Conservation (phyloP, 257 asterid species). For the Solanum appendiculatum region DNA sequence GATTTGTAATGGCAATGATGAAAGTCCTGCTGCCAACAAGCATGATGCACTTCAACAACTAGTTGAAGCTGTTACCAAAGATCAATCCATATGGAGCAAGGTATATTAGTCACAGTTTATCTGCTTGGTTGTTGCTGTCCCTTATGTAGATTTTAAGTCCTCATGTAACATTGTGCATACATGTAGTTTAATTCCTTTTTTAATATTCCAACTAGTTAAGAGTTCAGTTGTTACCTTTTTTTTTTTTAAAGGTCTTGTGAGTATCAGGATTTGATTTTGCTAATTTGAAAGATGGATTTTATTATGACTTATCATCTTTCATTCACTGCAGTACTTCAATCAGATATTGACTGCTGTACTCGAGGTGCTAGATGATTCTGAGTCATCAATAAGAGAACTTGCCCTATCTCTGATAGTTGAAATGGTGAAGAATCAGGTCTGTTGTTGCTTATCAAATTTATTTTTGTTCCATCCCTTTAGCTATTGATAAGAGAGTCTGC, state of each 20-base stretch:
- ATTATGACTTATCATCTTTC: neutral
- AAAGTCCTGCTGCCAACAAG: slow-evolving; percentile 50
- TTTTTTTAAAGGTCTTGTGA: neutral
- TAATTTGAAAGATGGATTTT: neutral
- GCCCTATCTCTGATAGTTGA: slow-evolving; percentile 65
- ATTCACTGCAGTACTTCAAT: slow-evolving; percentile 75
- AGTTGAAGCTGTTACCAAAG: slow-evolving; percentile 57
- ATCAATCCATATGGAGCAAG: slow-evolving; percentile 83
- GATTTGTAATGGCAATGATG: slow-evolving; percentile 81
- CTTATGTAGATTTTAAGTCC: neutral
- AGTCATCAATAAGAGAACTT: slow-evolving; percentile 74
- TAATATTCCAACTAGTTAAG: slow-evolving; percentile 1
- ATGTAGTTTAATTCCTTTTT: neutral
- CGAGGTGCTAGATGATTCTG: slow-evolving; percentile 87
- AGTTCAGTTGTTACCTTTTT: neutral
- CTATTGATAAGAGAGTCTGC: neutral
- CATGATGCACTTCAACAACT: slow-evolving; percentile 75
- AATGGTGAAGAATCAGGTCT: slow-evolving; percentile 94
- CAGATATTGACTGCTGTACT: slow-evolving; percentile 86
- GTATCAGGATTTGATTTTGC: neutral
- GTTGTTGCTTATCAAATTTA: slow-evolving; percentile 1
- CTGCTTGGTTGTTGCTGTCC: neutral
- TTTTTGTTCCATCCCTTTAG: neutral
- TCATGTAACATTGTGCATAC: neutral
- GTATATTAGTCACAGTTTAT: slow-evolving; percentile 19